These are phyloP conservation scores for Hypoxylon sp. DNA, from an alignment of 2,329 filamentous ascomycete genomes.

Conservation along the genomic window DNA sequence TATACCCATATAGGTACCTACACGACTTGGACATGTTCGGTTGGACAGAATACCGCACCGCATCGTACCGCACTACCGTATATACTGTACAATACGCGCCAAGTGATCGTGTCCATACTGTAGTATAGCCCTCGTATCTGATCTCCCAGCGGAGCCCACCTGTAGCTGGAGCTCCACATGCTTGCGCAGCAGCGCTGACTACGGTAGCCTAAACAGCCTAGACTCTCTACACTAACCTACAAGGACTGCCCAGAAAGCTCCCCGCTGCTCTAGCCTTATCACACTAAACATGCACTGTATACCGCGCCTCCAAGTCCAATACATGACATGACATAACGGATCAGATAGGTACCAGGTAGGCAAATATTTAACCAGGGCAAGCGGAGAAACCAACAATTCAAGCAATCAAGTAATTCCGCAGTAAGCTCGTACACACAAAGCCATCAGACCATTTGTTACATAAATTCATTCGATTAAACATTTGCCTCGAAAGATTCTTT, in stretches of 20 bases:
- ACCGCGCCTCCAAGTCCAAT: constrained; percentile 1
- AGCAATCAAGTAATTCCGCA: constrained; percentile 18
- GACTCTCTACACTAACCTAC: not conserved
- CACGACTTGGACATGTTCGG: too few relatives aligned
- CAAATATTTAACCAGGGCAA: constrained; percentile 5
- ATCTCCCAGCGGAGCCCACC: constrained; percentile 16
- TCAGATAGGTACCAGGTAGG: too few relatives aligned
- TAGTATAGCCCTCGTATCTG: constrained; percentile 28
- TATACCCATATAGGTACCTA: too few relatives aligned
- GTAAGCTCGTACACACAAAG: constrained; percentile 3
- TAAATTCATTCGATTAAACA: constrained; percentile 44
- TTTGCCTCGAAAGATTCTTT: constrained; percentile 44
- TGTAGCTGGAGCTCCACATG: constrained; percentile 27
- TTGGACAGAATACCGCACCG: too few relatives aligned
- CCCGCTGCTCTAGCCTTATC: not conserved
- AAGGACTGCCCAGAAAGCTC: not conserved
- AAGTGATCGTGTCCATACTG: constrained; percentile 9
- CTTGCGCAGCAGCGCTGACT: constrained; percentile 35
- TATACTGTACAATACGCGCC: constrained; percentile 11
- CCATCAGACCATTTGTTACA: constrained; percentile 15
- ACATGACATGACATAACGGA: too few relatives aligned
- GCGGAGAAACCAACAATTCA: constrained; percentile 17
- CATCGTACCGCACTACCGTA: not conserved
- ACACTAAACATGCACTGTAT: constrained; percentile 22
- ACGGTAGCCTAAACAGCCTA: constrained; percentile 2